Conservation (phyloP, 1,284 basidiomycete genomes). For the Mycena sp. region DNA sequence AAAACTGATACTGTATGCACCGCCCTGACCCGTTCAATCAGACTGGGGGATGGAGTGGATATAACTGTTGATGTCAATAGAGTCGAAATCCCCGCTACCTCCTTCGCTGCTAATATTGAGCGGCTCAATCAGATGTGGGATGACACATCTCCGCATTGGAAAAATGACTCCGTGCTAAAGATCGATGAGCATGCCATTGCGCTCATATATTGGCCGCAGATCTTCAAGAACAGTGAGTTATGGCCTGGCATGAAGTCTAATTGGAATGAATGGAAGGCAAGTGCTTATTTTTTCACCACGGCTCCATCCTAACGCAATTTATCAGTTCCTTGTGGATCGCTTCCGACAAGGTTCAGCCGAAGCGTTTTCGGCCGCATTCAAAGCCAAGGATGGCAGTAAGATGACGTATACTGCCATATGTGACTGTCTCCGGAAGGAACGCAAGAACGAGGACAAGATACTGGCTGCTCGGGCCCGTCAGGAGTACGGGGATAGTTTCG, state of each 20-base stretch:
- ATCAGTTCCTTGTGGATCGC: slow-evolving; percentile 30
- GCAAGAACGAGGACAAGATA: not conserved
- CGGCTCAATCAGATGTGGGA: slow-evolving; percentile 23
- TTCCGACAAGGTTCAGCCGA: slow-evolving; percentile 22
- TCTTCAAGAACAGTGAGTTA: slow-evolving; percentile 28
- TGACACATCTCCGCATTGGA: slow-evolving; percentile 17
- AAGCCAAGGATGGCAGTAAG: slow-evolving; percentile 1
- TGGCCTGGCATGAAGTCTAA: slow-evolving; percentile 26
- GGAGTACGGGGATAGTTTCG: slow-evolving; percentile 13
- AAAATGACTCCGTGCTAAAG: slow-evolving; percentile 11
- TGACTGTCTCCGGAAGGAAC: not conserved
- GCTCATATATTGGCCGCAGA: slow-evolving; percentile 35
- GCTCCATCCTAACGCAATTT: slow-evolving; percentile 21
- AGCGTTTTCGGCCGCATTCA: slow-evolving; percentile 28
- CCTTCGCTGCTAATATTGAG: slow-evolving; percentile 9
- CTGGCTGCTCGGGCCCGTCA: not conserved
- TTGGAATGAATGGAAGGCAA: slow-evolving; percentile 34
- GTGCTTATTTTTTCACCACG: not conserved
- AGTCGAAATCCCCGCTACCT: not conserved
- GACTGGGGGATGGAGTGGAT: not conserved
- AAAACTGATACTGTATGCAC: no score
- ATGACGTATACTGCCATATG: slow-evolving; percentile 29
- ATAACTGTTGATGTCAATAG: not conserved
- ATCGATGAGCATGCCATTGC: slow-evolving; percentile 32
- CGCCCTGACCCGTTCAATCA: not conserved